These are phyloP conservation scores for Talaromyces albobiverticillius DNA, from an alignment of 2,329 filamentous ascomycete genomes.

Conservation along the genomic window DNA sequence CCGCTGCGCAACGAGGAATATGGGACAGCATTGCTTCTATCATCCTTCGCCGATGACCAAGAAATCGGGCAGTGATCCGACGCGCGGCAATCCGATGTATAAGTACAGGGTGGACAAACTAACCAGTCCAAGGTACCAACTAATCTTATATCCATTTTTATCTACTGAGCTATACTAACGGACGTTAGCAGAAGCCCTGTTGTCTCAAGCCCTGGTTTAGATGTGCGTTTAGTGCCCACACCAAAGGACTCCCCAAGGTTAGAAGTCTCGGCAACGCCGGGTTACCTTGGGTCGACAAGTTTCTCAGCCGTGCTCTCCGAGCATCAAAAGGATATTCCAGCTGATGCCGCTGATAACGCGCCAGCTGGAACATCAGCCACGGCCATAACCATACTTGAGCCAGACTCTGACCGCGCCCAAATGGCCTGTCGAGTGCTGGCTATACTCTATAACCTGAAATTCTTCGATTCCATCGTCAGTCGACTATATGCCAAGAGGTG, in stretches of 20 bases:
- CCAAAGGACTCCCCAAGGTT: conserved; percentile 4
- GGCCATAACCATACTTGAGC: conserved; percentile 14
- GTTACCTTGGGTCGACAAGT: conserved; percentile 35
- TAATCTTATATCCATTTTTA: background rate
- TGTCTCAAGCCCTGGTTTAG: conserved; percentile 9
- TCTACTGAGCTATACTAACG: background rate
- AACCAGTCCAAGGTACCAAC: conserved; percentile 1
- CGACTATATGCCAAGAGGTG: conserved; percentile 24
- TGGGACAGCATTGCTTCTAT: conserved; percentile 32
- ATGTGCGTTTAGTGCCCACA: conserved; percentile 6
- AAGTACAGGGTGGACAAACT: conserved; percentile 11
- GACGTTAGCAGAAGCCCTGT: background rate
- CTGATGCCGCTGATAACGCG: conserved; percentile 29
- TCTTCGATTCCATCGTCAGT: conserved; percentile 26
- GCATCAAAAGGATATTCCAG: conserved; percentile 31
- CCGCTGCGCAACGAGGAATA: conserved; percentile 22
- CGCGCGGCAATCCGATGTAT: conserved; percentile 19
- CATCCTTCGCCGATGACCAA: conserved; percentile 40
- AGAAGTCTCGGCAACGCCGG: conserved; percentile 27
- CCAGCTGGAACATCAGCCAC: conserved; percentile 12
- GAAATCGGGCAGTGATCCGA: conserved; percentile 12
- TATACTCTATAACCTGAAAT: conserved; percentile 26
- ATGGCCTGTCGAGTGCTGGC: conserved; percentile 29
- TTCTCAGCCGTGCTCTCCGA: conserved; percentile 34
- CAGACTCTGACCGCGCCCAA: conserved; percentile 27